Evolutionary conservation across 1,284 basidiomycete genomes (phyloP).

Genomic region (Heterobasidion parviporum): DNA sequence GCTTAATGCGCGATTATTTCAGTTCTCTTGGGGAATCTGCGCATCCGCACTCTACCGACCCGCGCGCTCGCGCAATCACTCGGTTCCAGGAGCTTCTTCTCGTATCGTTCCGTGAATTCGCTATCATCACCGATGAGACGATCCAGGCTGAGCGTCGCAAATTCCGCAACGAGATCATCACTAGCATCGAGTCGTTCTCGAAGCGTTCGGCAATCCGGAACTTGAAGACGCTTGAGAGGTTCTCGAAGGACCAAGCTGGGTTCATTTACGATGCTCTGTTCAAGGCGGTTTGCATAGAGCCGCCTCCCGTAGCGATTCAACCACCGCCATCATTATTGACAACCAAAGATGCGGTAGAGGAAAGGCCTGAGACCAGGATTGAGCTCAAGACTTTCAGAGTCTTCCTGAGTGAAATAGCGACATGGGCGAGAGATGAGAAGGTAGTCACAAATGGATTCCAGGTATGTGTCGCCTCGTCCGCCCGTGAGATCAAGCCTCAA

Average conservation of each 20-base stretch:
- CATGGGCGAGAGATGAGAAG: constrained; percentile 95
- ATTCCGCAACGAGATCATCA: constrained; percentile 86
- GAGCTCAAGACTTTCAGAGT: constrained; percentile 82
- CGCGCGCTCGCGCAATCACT: constrained; percentile 89
- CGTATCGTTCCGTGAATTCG: constrained; percentile 96
- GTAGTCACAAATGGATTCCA: constrained; percentile 90
- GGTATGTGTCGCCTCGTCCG: constrained; percentile 31
- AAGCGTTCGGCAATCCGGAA: constrained; percentile 94
- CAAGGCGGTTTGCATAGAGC: constrained; percentile 76
- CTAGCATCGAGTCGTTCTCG: constrained; percentile 92
- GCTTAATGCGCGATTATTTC: constrained; percentile 93
- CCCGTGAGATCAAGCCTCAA: constrained; percentile 5
- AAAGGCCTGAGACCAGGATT: constrained; percentile 86
- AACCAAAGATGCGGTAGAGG: constrained; percentile 51
- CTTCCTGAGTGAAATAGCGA: constrained; percentile 89
- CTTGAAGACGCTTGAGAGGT: constrained; percentile 73
- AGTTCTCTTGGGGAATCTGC: constrained; percentile 90
- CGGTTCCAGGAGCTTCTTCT: constrained; percentile 97
- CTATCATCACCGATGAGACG: constrained; percentile 92
- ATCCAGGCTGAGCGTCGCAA: constrained; percentile 84
- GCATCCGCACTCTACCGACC: constrained; percentile 84
- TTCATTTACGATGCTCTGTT: constrained; percentile 89
- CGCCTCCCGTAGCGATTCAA: constrained; percentile 45
- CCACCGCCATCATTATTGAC: constrained; percentile 42
- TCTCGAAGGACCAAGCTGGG: constrained; percentile 86